Conservation (phyloP, 768 basidiomycete species). For the Russula foetens region DNA sequence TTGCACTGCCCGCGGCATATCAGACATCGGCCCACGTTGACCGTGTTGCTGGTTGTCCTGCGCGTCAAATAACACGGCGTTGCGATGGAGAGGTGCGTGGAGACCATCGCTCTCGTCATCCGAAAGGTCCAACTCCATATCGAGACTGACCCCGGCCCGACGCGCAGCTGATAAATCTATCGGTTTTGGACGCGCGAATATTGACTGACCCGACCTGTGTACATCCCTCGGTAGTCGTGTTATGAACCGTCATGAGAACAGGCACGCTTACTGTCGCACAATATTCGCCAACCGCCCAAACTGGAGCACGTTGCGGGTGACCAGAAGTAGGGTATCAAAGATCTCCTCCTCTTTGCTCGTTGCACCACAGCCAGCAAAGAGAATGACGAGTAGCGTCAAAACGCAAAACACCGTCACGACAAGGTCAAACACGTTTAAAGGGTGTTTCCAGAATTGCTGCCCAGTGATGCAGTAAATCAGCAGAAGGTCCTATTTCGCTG, state of each 20-base stretch:
- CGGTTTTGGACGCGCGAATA: conserved; percentile 79
- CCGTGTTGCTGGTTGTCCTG: conserved; percentile 30
- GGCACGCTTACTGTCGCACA: conserved; percentile 74
- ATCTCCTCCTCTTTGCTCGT: conserved; percentile 90
- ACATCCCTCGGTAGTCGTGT: background rate
- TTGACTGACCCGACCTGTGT: conserved; percentile 76
- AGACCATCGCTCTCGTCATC: conserved; percentile 50
- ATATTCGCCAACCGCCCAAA: conserved; percentile 89
- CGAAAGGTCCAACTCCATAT: conserved; percentile 61
- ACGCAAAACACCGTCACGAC: conserved; percentile 85
- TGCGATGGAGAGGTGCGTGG: conserved; percentile 47
- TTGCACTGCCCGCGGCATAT: conserved; percentile 55
- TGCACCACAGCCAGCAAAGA: conserved; percentile 76
- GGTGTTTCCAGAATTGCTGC: conserved; percentile 96
- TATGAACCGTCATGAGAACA: background rate
- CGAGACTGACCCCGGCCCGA: conserved; percentile 56
- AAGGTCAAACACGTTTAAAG: conserved; percentile 85
- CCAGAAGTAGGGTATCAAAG: conserved; percentile 84
- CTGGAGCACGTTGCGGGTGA: conserved; percentile 88
- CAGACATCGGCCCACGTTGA: conserved; percentile 32
- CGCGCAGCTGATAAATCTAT: conserved; percentile 74
- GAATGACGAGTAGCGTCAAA: conserved; percentile 79
- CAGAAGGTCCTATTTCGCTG: too few species aligned
- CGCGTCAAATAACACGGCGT: conserved; percentile 59
- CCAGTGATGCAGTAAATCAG: background rate